Percentiles rank a stretch among this genome's conserved stretches.
phyloP scores from a whole-genome alignment of 768 basidiomycete genomes.

The Suillus brevipes region DNA sequence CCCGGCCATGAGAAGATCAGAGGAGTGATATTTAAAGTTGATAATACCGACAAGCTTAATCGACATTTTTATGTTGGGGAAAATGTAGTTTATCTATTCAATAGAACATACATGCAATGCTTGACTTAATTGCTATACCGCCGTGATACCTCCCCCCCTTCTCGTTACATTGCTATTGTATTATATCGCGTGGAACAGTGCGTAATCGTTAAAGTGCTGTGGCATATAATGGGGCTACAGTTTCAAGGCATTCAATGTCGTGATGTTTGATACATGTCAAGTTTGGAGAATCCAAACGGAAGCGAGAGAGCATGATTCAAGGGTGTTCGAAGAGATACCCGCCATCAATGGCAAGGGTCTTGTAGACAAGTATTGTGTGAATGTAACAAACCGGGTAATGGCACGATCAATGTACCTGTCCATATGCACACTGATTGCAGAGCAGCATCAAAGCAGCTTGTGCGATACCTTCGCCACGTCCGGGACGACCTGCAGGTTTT shows the following conservation, averaged over 20 bases:
- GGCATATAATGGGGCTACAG: neutral
- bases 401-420: conserved; percentile 27
- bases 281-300: neutral
- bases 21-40: conserved; percentile 23
- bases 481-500: conserved; percentile 36
- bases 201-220: neutral
- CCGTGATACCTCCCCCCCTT: neutral
- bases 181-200: neutral
- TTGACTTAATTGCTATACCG: neutral
- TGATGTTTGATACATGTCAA: neutral
- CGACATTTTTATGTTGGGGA: neutral
- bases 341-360: conserved; percentile 28
- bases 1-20: conserved; percentile 28
- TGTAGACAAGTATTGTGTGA: neutral
- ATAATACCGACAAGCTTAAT: neutral
- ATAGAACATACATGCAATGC: neutral
- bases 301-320: conserved; percentile 10
- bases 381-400: neutral
- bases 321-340: conserved; percentile 31
- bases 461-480: conserved; percentile 37
- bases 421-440: conserved; percentile 35
- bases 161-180: neutral
- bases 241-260: neutral
- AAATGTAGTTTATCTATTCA: neutral
- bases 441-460: conserved; percentile 34